Base-by-base conservation (phyloP, 2,329 filamentous ascomycete species). In the Fusarium piperis region DNA sequence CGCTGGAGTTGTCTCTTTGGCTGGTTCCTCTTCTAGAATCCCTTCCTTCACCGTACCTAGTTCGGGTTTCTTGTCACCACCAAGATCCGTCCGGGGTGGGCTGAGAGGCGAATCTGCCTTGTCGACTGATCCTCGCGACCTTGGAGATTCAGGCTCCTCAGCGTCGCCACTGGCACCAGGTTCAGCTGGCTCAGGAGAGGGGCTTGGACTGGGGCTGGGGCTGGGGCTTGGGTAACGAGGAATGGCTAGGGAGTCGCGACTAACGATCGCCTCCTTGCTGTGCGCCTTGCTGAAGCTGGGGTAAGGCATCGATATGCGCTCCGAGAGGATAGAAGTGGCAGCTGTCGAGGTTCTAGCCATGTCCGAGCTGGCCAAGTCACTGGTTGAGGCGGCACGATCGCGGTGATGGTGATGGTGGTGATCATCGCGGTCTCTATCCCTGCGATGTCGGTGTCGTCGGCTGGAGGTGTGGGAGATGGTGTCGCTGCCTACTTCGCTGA, bases 271-370 rank as follows among this genome's bases (percentile, higher is more conserved):
- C 83, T 98, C 95, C 81, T 94, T 96, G 85, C 94, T 97, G 81
- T 97, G 94, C 13, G 93, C 93, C 82, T 97, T 98, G 82, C 93
- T 96, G 81, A 97, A 94, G 12, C 88, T 87, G 2, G 94, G 94
- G 79, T 97, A 97, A 8, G 93, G 92, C 44, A 93, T 79, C 68
- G 86, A 88, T 35, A 85, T 79, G 30, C 86, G 85, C 59, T 87
- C 84, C 16, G 75, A 76, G 26, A 76, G 60, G 33, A 76, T 68
- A 33, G 75, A 77, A 4, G 73, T 71, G 66, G 79, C 83, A 48
- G 81, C 79, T 23, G 82, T 68, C 23, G 78, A 78, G 9, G 79
- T 78, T 51, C 77, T 79, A 58, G 81, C 78, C 57, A 87, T 78
- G 75, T 86, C 85, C 23, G 85, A 85, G 13, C 65, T 65, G 16